Base-by-base conservation (phyloP, 805 yeast genomes). In the Yarrowia keelungensis region DNA sequence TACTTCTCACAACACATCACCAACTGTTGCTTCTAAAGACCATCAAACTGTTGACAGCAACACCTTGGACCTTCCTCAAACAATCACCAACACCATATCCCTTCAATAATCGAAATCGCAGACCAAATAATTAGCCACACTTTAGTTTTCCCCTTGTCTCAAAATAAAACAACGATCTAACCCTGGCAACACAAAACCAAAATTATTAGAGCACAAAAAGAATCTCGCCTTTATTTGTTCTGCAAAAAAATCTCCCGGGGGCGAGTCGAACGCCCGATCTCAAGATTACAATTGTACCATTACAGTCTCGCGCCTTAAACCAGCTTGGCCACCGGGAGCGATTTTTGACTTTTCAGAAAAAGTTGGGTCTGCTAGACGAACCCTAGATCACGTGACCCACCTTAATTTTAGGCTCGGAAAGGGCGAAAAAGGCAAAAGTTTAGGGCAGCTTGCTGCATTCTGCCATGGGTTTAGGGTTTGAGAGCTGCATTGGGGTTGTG, bases 241-340 rank as follows among this genome's bases (percentile, higher is more conserved):
- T 14, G 22, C 26, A 41, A 15, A 56, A 53, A 53, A 53, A 45
- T 59, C 65, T 59, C 65, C 65, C 65, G 65, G 65, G 65, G 65
- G 65, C 65, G 65, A 59, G 65, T 59, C 65, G 65, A 59, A 59
- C 65, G 65, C 65, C 65, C 65, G 65, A 59, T 59, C 65, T 59
- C 65, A 59, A 59, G 65, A 59, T 59, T 32, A 59, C 65, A 59
- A 59, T 59, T 56, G 41, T 16, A 26, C 65, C 65, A 59, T 59
- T 59, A 59, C 65, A 59, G 65, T 59, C 65, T 59, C 65, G 65
- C 65, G 65, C 65, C 65, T 59, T 59, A 59, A 59, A 59, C 65
- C 65, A 59, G 65, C 65, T 59, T 59, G 65, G 65, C 65, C 65
- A 59, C 65, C 65, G 65, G 65, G 65, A 59, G 65, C 15, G 2